These are phyloP conservation scores for Arctium lappa DNA, from an alignment of 129 eudicot genomes.

Conservation along the genomic window DNA sequence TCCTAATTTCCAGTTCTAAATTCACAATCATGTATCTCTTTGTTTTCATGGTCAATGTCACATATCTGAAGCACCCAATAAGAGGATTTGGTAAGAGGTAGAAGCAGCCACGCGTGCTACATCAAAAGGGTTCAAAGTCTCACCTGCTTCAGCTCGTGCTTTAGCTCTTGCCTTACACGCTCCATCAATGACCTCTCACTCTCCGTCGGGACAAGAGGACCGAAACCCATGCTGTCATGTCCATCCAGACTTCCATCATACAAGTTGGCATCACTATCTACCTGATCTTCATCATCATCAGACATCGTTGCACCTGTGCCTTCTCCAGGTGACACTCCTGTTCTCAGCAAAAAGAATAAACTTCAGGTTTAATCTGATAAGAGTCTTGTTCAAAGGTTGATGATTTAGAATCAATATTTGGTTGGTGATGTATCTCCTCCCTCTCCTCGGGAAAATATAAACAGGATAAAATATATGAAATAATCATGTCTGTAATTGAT, in stretches of 20 bases:
- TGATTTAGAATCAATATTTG: not conserved
- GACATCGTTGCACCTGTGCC: slow-evolving; percentile 96
- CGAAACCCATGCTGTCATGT: slow-evolving; percentile 74
- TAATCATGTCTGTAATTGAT: not conserved
- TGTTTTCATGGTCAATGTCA: not conserved
- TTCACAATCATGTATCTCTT: not conserved
- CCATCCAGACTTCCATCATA: slow-evolving; percentile 85
- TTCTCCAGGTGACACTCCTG: slow-evolving; percentile 89
- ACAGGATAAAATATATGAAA: too few species aligned
- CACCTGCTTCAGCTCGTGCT: slow-evolving; percentile 84
- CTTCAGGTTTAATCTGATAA: not conserved
- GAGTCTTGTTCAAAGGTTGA: not conserved
- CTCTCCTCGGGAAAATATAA: too few species aligned
- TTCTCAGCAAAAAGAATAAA: not conserved
- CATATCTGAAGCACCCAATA: not conserved
- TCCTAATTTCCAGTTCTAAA: not conserved
- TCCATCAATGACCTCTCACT: slow-evolving; percentile 88
- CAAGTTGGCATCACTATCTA: slow-evolving; percentile 72
- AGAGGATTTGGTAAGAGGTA: not conserved
- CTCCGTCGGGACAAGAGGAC: slow-evolving; percentile 83
- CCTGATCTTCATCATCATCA: slow-evolving; percentile 80
- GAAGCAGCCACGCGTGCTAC: too few species aligned
- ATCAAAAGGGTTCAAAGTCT: not conserved
- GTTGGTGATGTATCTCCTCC: not conserved
- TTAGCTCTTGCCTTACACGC: slow-evolving; percentile 83